Evolutionary conservation across 2,329 filamentous ascomycete species (phyloP).

Genomic region (Phyllosticta ampelicida): DNA sequence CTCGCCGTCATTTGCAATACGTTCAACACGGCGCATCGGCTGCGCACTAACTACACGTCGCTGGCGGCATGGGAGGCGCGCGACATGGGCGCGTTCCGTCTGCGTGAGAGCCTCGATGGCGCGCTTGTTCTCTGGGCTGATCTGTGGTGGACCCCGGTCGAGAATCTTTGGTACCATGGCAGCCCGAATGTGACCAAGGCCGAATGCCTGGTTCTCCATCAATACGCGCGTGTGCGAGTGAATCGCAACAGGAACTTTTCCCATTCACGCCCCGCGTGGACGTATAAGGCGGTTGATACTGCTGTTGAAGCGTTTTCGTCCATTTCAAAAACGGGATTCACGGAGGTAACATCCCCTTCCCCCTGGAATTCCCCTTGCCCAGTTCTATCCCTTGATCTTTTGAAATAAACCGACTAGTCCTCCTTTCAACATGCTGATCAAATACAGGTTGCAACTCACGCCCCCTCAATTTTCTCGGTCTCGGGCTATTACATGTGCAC

Average conservation of each 20-base stretch:
- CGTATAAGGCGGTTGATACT: not conserved
- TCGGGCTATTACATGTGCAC: slow-evolving; percentile 3
- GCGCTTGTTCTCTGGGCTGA: slow-evolving; percentile 4
- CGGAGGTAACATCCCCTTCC: not conserved
- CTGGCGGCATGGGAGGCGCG: slow-evolving; percentile 1
- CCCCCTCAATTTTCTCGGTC: not conserved
- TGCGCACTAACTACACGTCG: not conserved
- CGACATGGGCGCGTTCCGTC: slow-evolving; percentile 4
- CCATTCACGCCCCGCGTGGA: not conserved
- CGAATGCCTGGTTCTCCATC: slow-evolving; percentile 5
- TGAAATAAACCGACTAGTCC: not conserved
- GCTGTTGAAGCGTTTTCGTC: not conserved
- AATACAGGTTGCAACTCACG: slow-evolving; percentile 2
- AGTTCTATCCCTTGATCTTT: not conserved
- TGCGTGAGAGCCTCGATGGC: not conserved
- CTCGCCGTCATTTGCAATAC: slow-evolving; percentile 8
- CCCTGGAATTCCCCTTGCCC: not conserved
- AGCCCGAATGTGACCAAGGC: not conserved
- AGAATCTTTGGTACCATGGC: slow-evolving; percentile 1
- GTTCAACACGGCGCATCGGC: slow-evolving; percentile 1
- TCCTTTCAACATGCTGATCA: no score
- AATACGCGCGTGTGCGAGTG: not conserved
- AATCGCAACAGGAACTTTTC: not conserved
- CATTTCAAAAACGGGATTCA: slow-evolving; percentile 5
- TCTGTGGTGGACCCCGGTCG: slow-evolving; percentile 7